Evolutionary conservation across 2,329 filamentous ascomycete genomes (phyloP), one percentile per base, ranked within the genome.

Genomic region (Penicillium sp.): DNA sequence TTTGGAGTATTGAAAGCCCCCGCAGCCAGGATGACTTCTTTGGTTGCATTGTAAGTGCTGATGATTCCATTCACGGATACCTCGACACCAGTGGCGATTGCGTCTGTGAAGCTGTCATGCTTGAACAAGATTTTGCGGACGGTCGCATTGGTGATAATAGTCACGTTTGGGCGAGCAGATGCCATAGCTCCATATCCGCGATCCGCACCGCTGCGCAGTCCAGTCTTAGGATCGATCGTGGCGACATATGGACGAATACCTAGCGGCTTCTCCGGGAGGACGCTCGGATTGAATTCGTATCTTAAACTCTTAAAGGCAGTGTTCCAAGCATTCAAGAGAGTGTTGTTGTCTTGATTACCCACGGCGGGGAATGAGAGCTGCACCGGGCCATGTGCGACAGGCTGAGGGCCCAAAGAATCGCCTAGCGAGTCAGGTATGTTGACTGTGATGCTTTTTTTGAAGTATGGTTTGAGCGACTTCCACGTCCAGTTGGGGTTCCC

Each of bases 1-100:
- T 76, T 69, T 1, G 62, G 32, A 65, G 75, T 13, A 63, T 76
- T 53, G 18, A 73, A 60, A 0, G 65, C 63, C 1, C 73, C 72
- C 0, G 71, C 71, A 1, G 71, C 66, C 3, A 77, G 55, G 36
- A 76, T 67, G 1, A 76, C 65, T 47, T 76, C 74, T 33, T 59
- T 63, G 4, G 45, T 49, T 13, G 54, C 54, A 5, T 43, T 37
- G 12, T 55, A 35, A 0, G 18, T 50, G 29, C 27, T 11, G 2
- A 7, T 25, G 7, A 49, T 26, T 1, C 50, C 48, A 13, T 49
- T 27, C 1, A 38, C 26, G 4, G 24, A 24, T 13, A 58, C 36
- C 8, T 51, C 35, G 4, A 48, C 53, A 0, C 46, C 50, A 8
- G 33, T 50, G 2, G 48, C 54, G 2, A 38, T 40, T 2, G 33